Base-by-base conservation (phyloP, 331 rosid genomes). In the Prunus yedoensis region DNA sequence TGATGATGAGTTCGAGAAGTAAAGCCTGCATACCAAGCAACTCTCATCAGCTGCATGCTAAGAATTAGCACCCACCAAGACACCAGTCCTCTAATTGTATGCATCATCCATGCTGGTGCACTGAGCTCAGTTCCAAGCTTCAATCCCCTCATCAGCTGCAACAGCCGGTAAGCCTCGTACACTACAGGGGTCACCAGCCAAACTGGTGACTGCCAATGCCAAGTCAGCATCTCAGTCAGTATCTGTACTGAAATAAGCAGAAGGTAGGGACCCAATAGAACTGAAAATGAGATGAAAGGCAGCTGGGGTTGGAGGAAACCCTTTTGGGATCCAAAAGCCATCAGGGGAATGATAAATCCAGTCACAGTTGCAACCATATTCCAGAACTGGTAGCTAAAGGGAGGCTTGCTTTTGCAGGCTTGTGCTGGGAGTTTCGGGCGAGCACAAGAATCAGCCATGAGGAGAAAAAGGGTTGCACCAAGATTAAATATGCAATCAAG, bases 191-290 rank as follows among this genome's bases (percentile, higher is more conserved):
- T 94, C 77, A 91, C 91, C 27, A 91, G 91, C 98, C 98, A 94
- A 64, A 94, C 96, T 0, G 98, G 97, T 16, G 94, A 91, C 79
- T 89, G 91, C 98, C 98, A 91, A 73, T 91, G 91, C 98, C 98
- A 94, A 14, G 94, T 91, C 79, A 94, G 82, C 70, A 84, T 73
- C 87, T 94, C 97, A 5, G 98, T 91, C 83, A 94, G 84, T 78
- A 82, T 43, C 80, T 94, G 98, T 35, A 94, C 88, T 17, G 90
- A 89, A 45, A 91, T 83, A 56, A 94, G 97, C 60, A 94, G 86
- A 63, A 90, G 83, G 65, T 91, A 94, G 43, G 97, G 97, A 73
- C 89, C 98, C 60, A 94, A 74, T 50, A 94, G 86, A 72, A 91
- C 84, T n/a, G 89, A 89, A 41, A 80, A 89, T 25, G 97, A 77